Percentiles rank a stretch among this genome's conserved stretches.
Evolutionary conservation across 2,329 filamentous ascomycete species (phyloP).

Genomic region (Venturia asperata): DNA sequence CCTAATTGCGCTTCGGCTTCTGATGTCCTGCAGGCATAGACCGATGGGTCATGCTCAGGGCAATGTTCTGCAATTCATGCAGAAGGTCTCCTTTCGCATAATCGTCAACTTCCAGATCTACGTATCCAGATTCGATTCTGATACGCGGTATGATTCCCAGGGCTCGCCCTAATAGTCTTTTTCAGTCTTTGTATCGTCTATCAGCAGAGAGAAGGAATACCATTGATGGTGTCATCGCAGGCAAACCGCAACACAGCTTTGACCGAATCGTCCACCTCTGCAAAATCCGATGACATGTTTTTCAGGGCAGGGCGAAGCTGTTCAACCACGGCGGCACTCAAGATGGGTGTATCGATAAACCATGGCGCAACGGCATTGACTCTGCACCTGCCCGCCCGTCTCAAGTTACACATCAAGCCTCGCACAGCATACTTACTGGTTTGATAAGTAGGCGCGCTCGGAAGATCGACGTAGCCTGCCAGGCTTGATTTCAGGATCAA

Average conservation of each 20-base stretch:
- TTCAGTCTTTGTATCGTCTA: neutral
- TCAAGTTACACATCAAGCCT: slow-evolving; percentile 19
- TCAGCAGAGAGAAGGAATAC: slow-evolving; percentile 1
- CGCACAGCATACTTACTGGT: slow-evolving; percentile 18
- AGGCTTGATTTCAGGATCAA: slow-evolving; percentile 19
- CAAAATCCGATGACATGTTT: neutral
- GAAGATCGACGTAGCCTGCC: slow-evolving; percentile 16
- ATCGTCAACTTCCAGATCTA: slow-evolving; percentile 11
- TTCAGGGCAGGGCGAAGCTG: neutral
- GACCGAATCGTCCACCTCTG: slow-evolving; percentile 14
- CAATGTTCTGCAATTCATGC: neutral
- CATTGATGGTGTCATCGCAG: slow-evolving; percentile 7
- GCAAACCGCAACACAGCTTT: slow-evolving; percentile 13
- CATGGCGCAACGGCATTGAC: slow-evolving; percentile 20
- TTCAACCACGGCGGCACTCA: slow-evolving; percentile 2
- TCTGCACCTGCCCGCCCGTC: slow-evolving; percentile 5
- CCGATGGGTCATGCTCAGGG: neutral
- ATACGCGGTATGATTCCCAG: neutral
- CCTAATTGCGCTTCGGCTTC: neutral
- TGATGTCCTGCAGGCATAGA: neutral
- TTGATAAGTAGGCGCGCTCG: slow-evolving; percentile 9
- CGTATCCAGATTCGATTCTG: neutral
- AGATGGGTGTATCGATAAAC: slow-evolving; percentile 16
- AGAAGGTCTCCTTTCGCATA: slow-evolving; percentile 5
- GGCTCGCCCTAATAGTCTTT: neutral